A percentile compares a stretch with the other conserved stretches of the same genome.
phyloP scores from a whole-genome alignment of 306 rosid genomes.

The Sophora flavescens region DNA sequence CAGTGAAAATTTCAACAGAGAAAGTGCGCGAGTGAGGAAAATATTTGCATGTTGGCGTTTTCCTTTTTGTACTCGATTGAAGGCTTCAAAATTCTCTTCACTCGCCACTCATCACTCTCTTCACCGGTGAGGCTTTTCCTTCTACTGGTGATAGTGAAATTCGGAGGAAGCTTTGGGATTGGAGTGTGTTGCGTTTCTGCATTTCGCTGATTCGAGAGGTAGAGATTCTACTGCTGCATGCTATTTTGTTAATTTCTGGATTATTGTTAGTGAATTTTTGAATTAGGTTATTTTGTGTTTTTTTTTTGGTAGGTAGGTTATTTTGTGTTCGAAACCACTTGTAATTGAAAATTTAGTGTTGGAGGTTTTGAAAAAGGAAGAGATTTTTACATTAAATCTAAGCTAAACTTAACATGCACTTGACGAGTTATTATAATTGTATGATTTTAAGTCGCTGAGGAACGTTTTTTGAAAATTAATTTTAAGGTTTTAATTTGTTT shows the following conservation, averaged over 20 bases:
- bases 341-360: no score
- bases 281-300: not conserved
- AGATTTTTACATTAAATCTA: no score
- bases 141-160: no score
- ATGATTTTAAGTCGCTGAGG: not conserved
- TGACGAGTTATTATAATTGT: not conserved
- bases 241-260: not conserved
- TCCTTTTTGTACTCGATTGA: no score
- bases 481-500: not conserved
- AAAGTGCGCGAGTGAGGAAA: no score
- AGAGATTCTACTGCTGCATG: not conserved
- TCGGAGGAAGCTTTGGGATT: not conserved
- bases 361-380: not conserved
- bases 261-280: not conserved
- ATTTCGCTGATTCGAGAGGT: slow-evolving; percentile 23
- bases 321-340: no score
- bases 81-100: no score
- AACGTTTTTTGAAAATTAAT: not conserved
- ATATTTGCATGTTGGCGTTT: no score
- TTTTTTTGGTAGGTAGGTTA: no score
- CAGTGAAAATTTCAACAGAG: no score
- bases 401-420: not conserved
- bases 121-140: no score
- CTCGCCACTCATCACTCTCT: no score
- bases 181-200: not conserved